phyloP scores from a whole-genome alignment of 2,329 filamentous ascomycete genomes.

The Hypoxylon sp. region DNA sequence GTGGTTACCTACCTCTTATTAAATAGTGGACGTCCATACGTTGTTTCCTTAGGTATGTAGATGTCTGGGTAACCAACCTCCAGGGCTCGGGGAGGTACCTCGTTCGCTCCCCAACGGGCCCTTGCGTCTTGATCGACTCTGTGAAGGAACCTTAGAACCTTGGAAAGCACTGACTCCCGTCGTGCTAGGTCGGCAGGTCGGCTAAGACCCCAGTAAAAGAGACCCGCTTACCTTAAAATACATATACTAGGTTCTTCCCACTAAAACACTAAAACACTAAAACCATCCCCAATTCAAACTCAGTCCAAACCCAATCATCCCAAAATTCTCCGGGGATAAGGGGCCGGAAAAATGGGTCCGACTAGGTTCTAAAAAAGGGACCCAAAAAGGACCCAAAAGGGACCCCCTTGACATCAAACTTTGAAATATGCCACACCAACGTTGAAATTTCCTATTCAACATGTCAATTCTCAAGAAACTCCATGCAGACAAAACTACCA shows the following conservation, averaged over 20 bases:
- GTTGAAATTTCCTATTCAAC: slow-evolving; percentile 1
- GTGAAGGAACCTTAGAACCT: not conserved
- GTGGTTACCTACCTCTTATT: not conserved
- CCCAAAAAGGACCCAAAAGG: slow-evolving; percentile 27
- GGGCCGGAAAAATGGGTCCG: slow-evolving; percentile 1
- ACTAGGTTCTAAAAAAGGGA: slow-evolving; percentile 14
- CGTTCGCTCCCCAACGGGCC: slow-evolving; percentile 20
- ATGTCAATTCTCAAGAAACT: not conserved
- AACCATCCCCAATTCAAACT: too few species aligned
- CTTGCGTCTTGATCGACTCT: slow-evolving; percentile 24
- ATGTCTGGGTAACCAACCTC: not conserved
- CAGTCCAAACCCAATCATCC: too few species aligned
- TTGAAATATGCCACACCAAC: slow-evolving; percentile 41
- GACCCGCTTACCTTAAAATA: not conserved
- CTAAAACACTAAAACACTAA: not conserved
- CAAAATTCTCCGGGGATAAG: slow-evolving; percentile 25
- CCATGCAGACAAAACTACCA: not conserved
- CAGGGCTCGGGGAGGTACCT: not conserved
- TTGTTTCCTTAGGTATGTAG: not conserved
- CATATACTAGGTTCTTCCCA: slow-evolving; percentile 15
- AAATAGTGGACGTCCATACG: not conserved
- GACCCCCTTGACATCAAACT: slow-evolving; percentile 33
- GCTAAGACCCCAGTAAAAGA: slow-evolving; percentile 14
- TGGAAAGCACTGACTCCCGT: slow-evolving; percentile 24
- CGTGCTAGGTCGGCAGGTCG: slow-evolving; percentile 17